Evolutionary conservation across 164 flowering plant genomes (phyloP).

Genomic region (Umbilicus rupestris): DNA sequence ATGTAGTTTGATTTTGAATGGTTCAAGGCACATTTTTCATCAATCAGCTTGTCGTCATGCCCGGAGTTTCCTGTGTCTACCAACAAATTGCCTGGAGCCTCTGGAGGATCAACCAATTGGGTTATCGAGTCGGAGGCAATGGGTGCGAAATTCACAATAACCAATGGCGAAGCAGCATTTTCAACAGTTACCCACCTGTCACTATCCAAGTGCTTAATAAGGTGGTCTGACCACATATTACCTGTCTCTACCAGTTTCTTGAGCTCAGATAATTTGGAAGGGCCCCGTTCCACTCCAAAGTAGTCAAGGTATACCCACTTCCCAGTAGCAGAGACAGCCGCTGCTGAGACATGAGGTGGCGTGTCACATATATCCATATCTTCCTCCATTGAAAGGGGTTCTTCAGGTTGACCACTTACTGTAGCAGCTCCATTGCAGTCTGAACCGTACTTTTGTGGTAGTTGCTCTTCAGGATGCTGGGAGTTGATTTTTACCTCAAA

Average conservation of each 20-base stretch:
- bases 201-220: slow-evolving; percentile 71
- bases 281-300: slow-evolving; percentile 75
- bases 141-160: slow-evolving; percentile 39
- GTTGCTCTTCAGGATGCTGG: slow-evolving; percentile 28
- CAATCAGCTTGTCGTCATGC: slow-evolving; percentile 16
- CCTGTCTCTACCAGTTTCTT: slow-evolving; percentile 72
- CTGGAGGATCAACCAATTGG: slow-evolving; percentile 77
- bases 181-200: slow-evolving; percentile 95
- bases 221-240: slow-evolving; percentile 68
- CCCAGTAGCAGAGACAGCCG: slow-evolving; percentile 41
- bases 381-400: slow-evolving; percentile 86
- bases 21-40: slow-evolving; percentile 8
- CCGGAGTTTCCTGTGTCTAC: slow-evolving; percentile 47
- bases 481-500: slow-evolving; percentile 23
- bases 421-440: slow-evolving; percentile 27
- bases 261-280: slow-evolving; percentile 67
- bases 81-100: slow-evolving; percentile 88
- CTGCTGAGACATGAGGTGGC: slow-evolving; percentile 67
- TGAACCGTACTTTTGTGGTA: slow-evolving; percentile 17
- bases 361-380: slow-evolving; percentile 98
- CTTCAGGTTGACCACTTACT: slow-evolving; percentile 48
- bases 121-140: slow-evolving; percentile 67
- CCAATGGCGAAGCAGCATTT: slow-evolving; percentile 86
- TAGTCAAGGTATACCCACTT: slow-evolving; percentile 92
- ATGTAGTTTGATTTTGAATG: slow-evolving; percentile 16